A percentile compares a stretch with the other conserved stretches of the same genome.
phyloP scores from a whole-genome alignment of 257 asterid species.

The Pogostemon cablin region DNA sequence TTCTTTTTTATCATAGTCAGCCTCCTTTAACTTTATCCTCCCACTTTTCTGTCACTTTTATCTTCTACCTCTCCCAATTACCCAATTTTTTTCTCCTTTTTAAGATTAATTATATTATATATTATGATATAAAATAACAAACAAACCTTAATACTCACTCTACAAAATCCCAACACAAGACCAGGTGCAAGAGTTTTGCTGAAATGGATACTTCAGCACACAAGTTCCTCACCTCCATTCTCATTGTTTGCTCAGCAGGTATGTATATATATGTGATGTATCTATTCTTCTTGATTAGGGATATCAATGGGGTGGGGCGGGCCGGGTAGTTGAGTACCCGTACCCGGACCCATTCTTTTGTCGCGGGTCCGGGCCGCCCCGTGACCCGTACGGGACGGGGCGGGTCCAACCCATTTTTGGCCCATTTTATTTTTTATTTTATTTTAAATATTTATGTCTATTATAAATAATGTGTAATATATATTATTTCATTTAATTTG shows the following conservation, averaged over 20 bases:
- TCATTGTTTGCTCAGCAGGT: constrained; percentile 56
- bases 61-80: constrained; percentile 28
- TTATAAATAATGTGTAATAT: no score
- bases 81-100: constrained; percentile 28
- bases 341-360: not conserved
- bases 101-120: not conserved
- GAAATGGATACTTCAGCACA: constrained; percentile 50
- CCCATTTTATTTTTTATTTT: no score
- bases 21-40: constrained; percentile 48
- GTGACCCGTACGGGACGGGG: no score
- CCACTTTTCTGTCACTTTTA: constrained; percentile 23
- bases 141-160: constrained; percentile 16
- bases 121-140: not conserved
- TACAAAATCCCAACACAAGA: not conserved
- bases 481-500: no score
- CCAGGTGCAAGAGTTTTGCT: not conserved
- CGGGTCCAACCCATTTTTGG: no score
- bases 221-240: constrained; percentile 33
- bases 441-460: no score
- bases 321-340: no score
- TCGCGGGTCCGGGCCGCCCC: no score
- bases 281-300: not conserved
- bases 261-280: constrained; percentile 18
- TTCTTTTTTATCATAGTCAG: constrained; percentile 31
- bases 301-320: no score